These are phyloP conservation scores for Hypsizygus marmoreus DNA, from an alignment of 768 basidiomycete genomes.

Conservation along the genomic window DNA sequence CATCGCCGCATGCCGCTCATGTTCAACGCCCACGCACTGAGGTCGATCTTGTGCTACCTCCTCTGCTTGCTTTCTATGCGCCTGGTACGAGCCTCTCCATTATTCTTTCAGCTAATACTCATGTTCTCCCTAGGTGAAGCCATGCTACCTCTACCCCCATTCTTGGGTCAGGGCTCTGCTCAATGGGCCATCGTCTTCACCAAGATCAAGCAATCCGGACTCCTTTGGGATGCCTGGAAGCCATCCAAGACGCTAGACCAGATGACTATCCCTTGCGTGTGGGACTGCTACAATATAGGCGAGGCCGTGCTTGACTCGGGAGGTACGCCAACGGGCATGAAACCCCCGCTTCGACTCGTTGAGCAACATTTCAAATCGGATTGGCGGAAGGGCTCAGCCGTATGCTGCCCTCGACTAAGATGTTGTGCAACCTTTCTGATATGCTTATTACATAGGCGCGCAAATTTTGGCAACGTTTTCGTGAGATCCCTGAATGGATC, in stretches of 20 bases:
- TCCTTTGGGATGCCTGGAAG: constrained; percentile 6
- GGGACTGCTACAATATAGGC: constrained; percentile 5
- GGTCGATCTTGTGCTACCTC: constrained; percentile 4
- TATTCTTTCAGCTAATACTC: background rate
- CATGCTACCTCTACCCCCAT: background rate
- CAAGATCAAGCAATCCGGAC: constrained; percentile 1
- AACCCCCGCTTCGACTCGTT: constrained; percentile 8
- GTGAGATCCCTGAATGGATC: constrained; percentile 2
- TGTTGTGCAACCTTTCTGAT: background rate
- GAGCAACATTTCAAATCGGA: constrained; percentile 6
- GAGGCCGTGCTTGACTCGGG: background rate
- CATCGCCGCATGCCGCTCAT: background rate
- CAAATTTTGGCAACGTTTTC: constrained; percentile 2
- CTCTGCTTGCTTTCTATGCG: background rate
- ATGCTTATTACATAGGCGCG: background rate
- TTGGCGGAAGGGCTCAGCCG: background rate
- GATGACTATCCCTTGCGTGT: background rate
- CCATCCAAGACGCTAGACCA: constrained; percentile 7
- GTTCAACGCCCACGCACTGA: background rate
- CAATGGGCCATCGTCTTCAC: background rate
- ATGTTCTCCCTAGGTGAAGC: background rate
- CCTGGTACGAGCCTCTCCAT: background rate
- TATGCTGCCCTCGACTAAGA: background rate
- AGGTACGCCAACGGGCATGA: constrained; percentile 2
- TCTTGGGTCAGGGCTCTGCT: background rate